These are phyloP conservation scores for Gamarada debralockiae DNA, from an alignment of 495 filamentous ascomycete genomes.

Conservation along the genomic window DNA sequence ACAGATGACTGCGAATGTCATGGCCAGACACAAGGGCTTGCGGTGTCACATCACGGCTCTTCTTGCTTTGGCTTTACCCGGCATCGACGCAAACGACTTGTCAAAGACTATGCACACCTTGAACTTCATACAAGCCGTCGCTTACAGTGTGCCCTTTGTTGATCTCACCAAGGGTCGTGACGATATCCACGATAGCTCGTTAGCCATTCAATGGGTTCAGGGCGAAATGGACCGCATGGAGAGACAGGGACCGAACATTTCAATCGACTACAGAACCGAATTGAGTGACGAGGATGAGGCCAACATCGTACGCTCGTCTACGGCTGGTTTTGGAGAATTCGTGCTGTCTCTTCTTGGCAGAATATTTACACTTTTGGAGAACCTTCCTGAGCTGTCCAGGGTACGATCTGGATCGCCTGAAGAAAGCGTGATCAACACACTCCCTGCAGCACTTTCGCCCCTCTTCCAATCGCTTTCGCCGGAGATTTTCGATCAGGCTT, in stretches of 20 bases:
- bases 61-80: slow-evolving; percentile 85
- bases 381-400: slow-evolving; percentile 84
- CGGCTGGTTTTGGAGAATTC: slow-evolving; percentile 89
- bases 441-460: slow-evolving; percentile 88
- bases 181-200: slow-evolving; percentile 66
- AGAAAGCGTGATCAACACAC: slow-evolving; percentile 93
- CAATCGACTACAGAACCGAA: slow-evolving; percentile 80
- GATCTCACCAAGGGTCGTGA: slow-evolving; percentile 70
- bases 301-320: slow-evolving; percentile 91
- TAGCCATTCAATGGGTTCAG: slow-evolving; percentile 92
- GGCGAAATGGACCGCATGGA: slow-evolving; percentile 93
- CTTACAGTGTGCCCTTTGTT: slow-evolving; percentile 90
- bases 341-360: slow-evolving; percentile 84
- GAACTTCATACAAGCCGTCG: slow-evolving; percentile 89
- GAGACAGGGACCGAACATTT: slow-evolving; percentile 73
- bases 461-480: slow-evolving; percentile 89
- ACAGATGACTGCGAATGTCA: slow-evolving; percentile 81
- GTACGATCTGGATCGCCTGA: slow-evolving; percentile 89
- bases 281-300: slow-evolving; percentile 84
- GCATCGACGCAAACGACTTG: slow-evolving; percentile 96
- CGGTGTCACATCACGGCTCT: slow-evolving; percentile 93
- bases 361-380: slow-evolving; percentile 93
- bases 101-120: slow-evolving; percentile 94
- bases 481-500: slow-evolving; percentile 84
- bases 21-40: slow-evolving; percentile 88